phyloP scores from a whole-genome alignment of 768 basidiomycete genomes.

The Podaxis sp. region DNA sequence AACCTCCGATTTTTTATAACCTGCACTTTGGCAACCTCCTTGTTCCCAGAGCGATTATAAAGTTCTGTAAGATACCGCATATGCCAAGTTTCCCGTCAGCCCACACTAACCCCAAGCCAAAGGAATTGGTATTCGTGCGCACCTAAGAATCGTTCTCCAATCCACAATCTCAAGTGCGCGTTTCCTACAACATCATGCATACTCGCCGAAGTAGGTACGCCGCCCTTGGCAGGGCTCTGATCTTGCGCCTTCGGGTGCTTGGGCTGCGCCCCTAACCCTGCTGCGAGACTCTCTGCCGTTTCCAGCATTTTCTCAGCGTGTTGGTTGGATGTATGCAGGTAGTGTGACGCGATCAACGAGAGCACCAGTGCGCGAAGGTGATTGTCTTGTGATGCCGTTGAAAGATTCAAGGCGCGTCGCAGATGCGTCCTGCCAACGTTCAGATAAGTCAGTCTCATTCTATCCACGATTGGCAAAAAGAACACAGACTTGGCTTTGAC shows the following conservation, averaged over 20 bases:
- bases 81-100: background rate
- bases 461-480: background rate
- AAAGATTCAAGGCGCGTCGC: conserved; percentile 59
- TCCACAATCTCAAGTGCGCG: conserved; percentile 67
- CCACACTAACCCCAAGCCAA: conserved; percentile 3
- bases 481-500: conserved; percentile 58
- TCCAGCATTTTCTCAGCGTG: conserved; percentile 66
- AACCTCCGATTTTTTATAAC: conserved; percentile 39
- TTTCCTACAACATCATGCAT: conserved; percentile 49
- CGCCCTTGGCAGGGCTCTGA: conserved; percentile 1
- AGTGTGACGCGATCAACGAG: conserved; percentile 68
- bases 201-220: background rate
- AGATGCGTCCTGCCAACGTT: conserved; percentile 45
- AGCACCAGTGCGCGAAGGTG: conserved; percentile 71
- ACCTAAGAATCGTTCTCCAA: conserved; percentile 71
- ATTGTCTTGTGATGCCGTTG: conserved; percentile 63
- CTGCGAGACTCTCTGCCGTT: conserved; percentile 69
- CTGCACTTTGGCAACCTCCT: conserved; percentile 46
- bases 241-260: conserved; percentile 17
- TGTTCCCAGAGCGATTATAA: conserved; percentile 56
- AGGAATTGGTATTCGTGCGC: conserved; percentile 22
- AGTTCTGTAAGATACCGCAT: conserved; percentile 41
- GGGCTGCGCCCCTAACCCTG: conserved; percentile 59
- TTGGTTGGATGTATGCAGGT: conserved; percentile 67
- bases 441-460: background rate